phyloP scores from a whole-genome alignment of 2,329 filamentous ascomycete genomes.

The Pezicula carpinea region DNA sequence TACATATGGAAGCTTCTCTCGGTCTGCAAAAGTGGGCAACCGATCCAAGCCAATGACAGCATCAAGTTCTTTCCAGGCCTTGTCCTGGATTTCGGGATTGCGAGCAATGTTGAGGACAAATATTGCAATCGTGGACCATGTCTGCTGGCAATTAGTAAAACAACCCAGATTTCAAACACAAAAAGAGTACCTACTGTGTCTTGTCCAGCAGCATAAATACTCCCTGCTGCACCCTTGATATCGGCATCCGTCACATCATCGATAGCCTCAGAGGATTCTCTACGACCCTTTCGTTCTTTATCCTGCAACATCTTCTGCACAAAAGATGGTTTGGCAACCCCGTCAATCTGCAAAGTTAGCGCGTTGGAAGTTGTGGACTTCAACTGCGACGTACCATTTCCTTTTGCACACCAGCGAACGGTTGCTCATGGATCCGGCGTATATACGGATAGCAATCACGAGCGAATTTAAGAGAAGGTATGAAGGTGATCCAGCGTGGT shows the following conservation, averaged over 20 bases:
- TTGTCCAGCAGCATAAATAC: slow-evolving; percentile 40
- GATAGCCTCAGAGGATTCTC: slow-evolving; percentile 24
- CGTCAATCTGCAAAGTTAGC: neutral
- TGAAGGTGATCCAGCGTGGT: slow-evolving; percentile 29
- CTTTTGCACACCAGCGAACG: slow-evolving; percentile 24
- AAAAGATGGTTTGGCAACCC: slow-evolving; percentile 2
- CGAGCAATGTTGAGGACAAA: slow-evolving; percentile 38
- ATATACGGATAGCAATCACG: slow-evolving; percentile 24
- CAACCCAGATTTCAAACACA: slow-evolving; percentile 2
- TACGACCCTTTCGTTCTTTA: slow-evolving; percentile 15
- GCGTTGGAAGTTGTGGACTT: neutral
- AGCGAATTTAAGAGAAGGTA: slow-evolving; percentile 20
- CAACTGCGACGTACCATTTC: slow-evolving; percentile 1
- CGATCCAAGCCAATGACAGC: slow-evolving; percentile 38
- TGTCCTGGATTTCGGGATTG: slow-evolving; percentile 39
- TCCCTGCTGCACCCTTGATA: slow-evolving; percentile 42
- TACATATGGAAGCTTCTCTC: slow-evolving; percentile 36
- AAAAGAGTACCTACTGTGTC: slow-evolving; percentile 5
- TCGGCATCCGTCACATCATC: slow-evolving; percentile 5
- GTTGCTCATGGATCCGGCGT: slow-evolving; percentile 35
- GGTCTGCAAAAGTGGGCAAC: slow-evolving; percentile 41
- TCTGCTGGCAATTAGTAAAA: slow-evolving; percentile 37
- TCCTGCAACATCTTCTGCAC: neutral
- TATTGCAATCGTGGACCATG: slow-evolving; percentile 29
- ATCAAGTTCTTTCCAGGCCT: slow-evolving; percentile 42